Conservation (phyloP, 1,139 yeast species). For the Geotrichum cucujoidarum region DNA sequence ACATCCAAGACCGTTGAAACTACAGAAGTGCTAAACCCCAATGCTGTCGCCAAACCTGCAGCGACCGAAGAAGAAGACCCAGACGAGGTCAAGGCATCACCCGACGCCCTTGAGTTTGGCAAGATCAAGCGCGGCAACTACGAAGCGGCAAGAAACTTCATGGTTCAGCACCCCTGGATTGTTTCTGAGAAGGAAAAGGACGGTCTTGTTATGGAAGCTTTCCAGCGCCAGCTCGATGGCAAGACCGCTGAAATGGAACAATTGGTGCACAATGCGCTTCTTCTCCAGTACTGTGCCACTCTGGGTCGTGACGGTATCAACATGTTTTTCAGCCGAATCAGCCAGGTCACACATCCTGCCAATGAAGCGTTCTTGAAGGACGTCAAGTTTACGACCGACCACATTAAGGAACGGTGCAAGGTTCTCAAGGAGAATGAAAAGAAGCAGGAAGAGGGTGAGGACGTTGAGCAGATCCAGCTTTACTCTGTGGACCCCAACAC, state of each 20-base stretch:
- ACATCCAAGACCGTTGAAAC: constrained; percentile 23
- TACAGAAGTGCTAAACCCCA: constrained; percentile 40
- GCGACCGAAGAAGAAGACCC: constrained; percentile 30
- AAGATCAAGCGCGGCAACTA: constrained; percentile 49
- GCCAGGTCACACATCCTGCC: constrained; percentile 54
- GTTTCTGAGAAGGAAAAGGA: constrained; percentile 84
- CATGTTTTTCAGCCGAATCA: constrained; percentile 63
- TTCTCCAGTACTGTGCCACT: constrained; percentile 72
- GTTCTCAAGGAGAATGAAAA: constrained; percentile 50
- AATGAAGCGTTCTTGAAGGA: constrained; percentile 64
- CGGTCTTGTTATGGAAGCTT: constrained; percentile 87
- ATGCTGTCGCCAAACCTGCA: constrained; percentile 20
- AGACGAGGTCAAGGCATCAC: constrained; percentile 48
- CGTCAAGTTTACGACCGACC: constrained; percentile 62
- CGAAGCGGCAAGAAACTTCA: constrained; percentile 47
- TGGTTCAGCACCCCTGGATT: constrained; percentile 60
- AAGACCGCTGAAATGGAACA: constrained; percentile 52
- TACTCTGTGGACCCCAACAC: constrained; percentile 83
- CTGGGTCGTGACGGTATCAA: constrained; percentile 57
- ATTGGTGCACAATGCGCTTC: constrained; percentile 71
- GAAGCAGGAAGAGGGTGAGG: constrained; percentile 52
- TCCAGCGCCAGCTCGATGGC: constrained; percentile 69
- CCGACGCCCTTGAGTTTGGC: constrained; percentile 65
- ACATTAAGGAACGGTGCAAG: constrained; percentile 70
- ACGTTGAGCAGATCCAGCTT: constrained; percentile 77